Base-by-base conservation (phyloP, 192 early-diverging fungal genomes). In the Oehlia diaphana region DNA sequence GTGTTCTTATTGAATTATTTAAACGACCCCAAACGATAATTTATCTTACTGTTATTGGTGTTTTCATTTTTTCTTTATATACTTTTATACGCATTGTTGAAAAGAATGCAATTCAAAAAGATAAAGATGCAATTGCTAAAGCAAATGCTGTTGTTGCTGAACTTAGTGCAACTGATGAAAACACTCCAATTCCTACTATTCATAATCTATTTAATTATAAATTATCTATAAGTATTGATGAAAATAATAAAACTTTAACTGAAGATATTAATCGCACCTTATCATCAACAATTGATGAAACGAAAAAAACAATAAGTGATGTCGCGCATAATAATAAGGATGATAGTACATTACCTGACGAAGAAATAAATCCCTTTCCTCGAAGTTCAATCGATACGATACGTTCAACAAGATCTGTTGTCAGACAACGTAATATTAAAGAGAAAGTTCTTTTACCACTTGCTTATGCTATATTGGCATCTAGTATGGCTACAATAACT, bases 401-500 rank as follows among this genome's bases (percentile, higher is more conserved):
- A 19, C 50, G 50, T 58, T 19, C 50, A 80, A 79, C 33, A 75
- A 77, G 31, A 79, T 84, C 26, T 84, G 80, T 9, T 66, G 78
- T 14, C 77, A 84, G 37, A 33, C 61, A 33, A 53, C 62, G 4
- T n/a, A 80, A 14, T 47, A 79, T 21, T 75, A 80, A 42, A 66
- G 64, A 66, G 12, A 26, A 33, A 33, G 21, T 90, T 72, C 86
- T 87, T 49, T 84, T 95, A 3, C 94, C 94, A 4, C 74, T 95
- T 35, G 81, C 90, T 0, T 95, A 95, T 75, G 93, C 94, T 2
- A 86, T 89, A 9, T 77, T 95, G 67, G 94, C 93, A 37, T 92
- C 92, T 2, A 85, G 92, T 69, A 93, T 95, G 93, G 94, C 90
- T 1, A 90, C 92, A 7, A 86, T 93, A 42, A 93, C 92, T 23